Evolutionary conservation across 208 protist species (phyloP), one percentile per base, ranked within the genome.

Genomic region (Leishmania gerbilli): DNA sequence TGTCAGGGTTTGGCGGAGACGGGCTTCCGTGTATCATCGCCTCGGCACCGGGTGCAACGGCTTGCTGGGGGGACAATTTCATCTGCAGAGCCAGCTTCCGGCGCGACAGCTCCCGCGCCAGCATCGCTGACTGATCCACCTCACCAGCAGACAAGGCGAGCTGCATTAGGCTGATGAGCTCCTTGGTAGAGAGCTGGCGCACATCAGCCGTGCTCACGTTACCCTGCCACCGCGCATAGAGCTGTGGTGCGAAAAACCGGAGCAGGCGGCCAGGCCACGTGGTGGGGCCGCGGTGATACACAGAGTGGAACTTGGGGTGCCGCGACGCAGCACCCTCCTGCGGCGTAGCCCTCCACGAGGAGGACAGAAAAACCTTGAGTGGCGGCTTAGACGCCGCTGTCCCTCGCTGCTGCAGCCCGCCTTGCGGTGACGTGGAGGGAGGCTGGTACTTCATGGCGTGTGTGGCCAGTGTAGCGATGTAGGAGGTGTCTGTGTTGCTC

Each of bases 81-180:
- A 85, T 82, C 51, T 85, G 82, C 74, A 85, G 60, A 9, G 82
- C 72, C 55, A 82, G 65, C 77, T 85, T 85, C 3, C 93, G 84
- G n/a, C 86, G 84, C n/a, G 93, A 91, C 56, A 96, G 76, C 85
- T 96, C 91, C 21, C 86, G 84, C 34, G 91, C 93, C 71, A 96
- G 92, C 76, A 92, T 65, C 53, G 85, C 85, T 24, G 93, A 92
- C 49, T 88, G 85, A 11, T 92, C 87, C 11, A 79, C 77, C 51
- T 96, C 86, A n/a, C 91, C 93, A 9, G 88, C 84, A n/a, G 87
- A 83, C 71, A 96, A 82, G 24, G 91, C 89, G 58, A 93, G 82
- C 84, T 94, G 91, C 91, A 97, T 95, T 15, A 91, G 84, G 8
- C 65, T 78, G 53, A 95, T 88, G 69, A 97, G 81, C 24, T 97